Evolutionary conservation across 768 basidiomycete genomes (phyloP).

Genomic region (Lentinula sp.): DNA sequence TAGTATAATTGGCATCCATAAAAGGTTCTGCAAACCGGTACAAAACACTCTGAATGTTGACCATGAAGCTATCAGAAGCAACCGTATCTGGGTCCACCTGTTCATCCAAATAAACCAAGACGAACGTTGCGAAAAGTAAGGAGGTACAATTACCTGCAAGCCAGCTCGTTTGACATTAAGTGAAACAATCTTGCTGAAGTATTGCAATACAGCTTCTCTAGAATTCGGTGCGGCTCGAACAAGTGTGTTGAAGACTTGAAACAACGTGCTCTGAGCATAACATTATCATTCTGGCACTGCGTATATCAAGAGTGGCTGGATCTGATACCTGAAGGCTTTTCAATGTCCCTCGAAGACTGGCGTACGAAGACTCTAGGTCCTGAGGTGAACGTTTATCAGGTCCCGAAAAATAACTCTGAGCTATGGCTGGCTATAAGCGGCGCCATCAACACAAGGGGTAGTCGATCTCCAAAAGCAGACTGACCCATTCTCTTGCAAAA

Average conservation of each 20-base stretch:
- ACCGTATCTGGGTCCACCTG: conserved; percentile 80
- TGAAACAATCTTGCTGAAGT: conserved; percentile 68
- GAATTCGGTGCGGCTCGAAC: conserved; percentile 76
- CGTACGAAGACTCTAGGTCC: conserved; percentile 78
- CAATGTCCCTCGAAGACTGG: conserved; percentile 81
- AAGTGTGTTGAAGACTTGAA: conserved; percentile 84
- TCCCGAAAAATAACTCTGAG: conserved; percentile 79
- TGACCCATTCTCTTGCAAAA: conserved; percentile 86
- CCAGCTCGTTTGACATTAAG: conserved; percentile 85
- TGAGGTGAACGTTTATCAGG: conserved; percentile 66
- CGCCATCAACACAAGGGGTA: conserved; percentile 8
- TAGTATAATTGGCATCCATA: conserved; percentile 86
- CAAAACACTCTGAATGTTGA: conserved; percentile 80
- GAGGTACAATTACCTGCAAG: conserved; percentile 57
- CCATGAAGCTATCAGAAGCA: conserved; percentile 88
- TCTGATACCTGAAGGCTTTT: conserved; percentile 74
- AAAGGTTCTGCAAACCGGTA: conserved; percentile 89
- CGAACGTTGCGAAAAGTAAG: not conserved
- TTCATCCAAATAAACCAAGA: not conserved
- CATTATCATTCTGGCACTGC: conserved; percentile 1
- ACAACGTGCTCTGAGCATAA: conserved; percentile 42
- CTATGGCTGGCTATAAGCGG: conserved; percentile 58
- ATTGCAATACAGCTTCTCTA: conserved; percentile 77
- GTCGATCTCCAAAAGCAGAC: conserved; percentile 15
- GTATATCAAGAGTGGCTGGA: not conserved